A percentile compares a stretch with the other conserved stretches of the same genome.
These are phyloP conservation scores for Fereydounia khargensis DNA, from an alignment of 1,284 basidiomycete species.

Conservation along the genomic window DNA sequence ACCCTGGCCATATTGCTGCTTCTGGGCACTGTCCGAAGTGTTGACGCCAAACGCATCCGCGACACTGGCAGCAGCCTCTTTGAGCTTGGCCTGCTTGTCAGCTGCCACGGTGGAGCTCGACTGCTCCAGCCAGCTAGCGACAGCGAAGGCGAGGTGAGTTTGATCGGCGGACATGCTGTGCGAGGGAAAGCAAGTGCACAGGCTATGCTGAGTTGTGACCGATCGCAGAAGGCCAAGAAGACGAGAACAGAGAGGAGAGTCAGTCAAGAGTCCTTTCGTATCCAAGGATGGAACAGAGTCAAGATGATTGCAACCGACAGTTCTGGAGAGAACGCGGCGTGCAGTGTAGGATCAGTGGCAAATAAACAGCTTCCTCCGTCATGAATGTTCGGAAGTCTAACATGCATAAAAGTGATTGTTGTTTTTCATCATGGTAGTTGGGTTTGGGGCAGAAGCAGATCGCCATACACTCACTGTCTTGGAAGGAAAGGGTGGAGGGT, in stretches of 20 bases:
- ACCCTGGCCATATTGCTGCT: conserved; percentile 38
- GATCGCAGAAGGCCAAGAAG: too few species aligned
- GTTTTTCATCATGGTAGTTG: not conserved
- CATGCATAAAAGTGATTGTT: not conserved
- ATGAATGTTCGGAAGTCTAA: conserved; percentile 4
- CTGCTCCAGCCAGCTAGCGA: conserved; percentile 45
- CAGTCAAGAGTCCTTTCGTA: too few species aligned
- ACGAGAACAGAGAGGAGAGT: too few species aligned
- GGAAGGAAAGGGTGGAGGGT: too few species aligned
- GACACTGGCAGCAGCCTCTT: conserved; percentile 36
- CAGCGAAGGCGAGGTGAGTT: conserved; percentile 45
- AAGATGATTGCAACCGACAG: too few species aligned
- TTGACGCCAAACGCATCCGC: conserved; percentile 39
- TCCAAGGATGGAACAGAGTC: too few species aligned
- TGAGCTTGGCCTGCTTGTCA: conserved; percentile 28
- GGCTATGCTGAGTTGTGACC: too few species aligned
- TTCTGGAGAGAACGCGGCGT: too few species aligned
- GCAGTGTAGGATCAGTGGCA: too few species aligned
- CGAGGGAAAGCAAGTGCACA: not conserved
- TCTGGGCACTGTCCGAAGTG: conserved; percentile 27
- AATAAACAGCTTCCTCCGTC: not conserved
- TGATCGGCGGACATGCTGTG: conserved; percentile 15
- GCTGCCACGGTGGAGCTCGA: conserved; percentile 11
- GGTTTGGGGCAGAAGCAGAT: too few species aligned
- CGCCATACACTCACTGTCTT: too few species aligned